Evolutionary conservation across 768 basidiomycete species (phyloP), one percentile per base, ranked within the genome.

Genomic region (Kwoniella europaea): DNA sequence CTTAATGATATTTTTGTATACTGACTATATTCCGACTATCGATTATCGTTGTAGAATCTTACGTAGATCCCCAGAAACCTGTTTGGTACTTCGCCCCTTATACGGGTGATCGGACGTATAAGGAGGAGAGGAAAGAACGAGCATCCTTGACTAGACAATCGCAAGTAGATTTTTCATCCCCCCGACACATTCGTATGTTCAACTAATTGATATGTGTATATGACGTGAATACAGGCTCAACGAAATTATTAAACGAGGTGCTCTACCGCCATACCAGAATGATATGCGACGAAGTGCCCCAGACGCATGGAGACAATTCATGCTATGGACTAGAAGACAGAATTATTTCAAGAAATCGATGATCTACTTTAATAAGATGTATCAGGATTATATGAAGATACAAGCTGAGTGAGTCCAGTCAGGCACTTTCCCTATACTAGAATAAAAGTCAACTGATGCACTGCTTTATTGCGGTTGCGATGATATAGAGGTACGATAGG

Each of bases 351-450:
- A 59, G 35, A 62, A 60, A 43, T 27, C 62, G 44, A 63, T 70
- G 27, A 29, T 24, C 10, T 43, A 42, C 13, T 46, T 70, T 29
- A 43, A 35, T 6, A 54, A 65, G 29, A 42, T 55, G 57, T 70
- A 70, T 59, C 16, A 46, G 22, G 68, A 70, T 16, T 70, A 70
- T 22, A 58, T 58, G 62, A 56, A 57, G 56, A 46, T 70, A 41
- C 68, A 64, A 27, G 68, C 68, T 59, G 56, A 61, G 68, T 70
- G 62, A 65, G 68, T 50, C 46, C 15, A 60, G 59, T 29, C 20
- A 29, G 12, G n/a, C 41, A 29, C 61, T 46, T 29, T 41, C 43
- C 22, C 10, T 53, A 13, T 64, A 13, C n/a, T 18, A 27, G 27
- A 27, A 27, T 27, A 27, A 27, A 27, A 27, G 27, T 27, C 27